Evolutionary conservation across 2,329 filamentous ascomycete species (phyloP).

Genomic region (Thelonectria blattea): DNA sequence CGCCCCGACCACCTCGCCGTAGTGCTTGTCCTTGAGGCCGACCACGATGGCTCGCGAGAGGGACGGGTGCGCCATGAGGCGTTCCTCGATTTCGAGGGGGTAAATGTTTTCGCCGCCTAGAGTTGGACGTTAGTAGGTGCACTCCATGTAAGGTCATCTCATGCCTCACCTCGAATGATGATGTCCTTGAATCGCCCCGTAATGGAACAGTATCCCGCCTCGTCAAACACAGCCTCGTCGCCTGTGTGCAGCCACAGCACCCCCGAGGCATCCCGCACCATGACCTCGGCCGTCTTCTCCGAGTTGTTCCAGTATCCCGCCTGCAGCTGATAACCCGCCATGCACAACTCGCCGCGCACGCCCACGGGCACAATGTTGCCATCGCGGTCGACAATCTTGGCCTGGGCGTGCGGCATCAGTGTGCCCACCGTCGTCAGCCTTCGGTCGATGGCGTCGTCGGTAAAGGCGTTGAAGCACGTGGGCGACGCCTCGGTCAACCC

Average conservation of each 20-base stretch:
- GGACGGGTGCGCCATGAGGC: slow-evolving; percentile 67
- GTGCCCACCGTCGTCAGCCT: slow-evolving; percentile 76
- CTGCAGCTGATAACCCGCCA: slow-evolving; percentile 78
- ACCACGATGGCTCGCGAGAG: slow-evolving; percentile 72
- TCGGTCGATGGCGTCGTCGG: slow-evolving; percentile 70
- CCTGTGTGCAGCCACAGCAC: slow-evolving; percentile 70
- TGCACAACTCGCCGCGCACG: slow-evolving; percentile 74
- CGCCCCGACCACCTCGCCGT: slow-evolving; percentile 74
- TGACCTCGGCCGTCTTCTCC: slow-evolving; percentile 71
- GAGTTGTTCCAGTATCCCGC: slow-evolving; percentile 72
- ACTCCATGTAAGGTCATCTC: slow-evolving; percentile 3
- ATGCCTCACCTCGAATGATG: slow-evolving; percentile 68
- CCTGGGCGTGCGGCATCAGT: slow-evolving; percentile 75
- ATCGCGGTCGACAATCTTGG: slow-evolving; percentile 76
- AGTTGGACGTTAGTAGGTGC: slow-evolving; percentile 28
- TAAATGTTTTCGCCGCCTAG: slow-evolving; percentile 76
- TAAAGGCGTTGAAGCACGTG: slow-evolving; percentile 82
- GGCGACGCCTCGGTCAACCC: slow-evolving; percentile 80
- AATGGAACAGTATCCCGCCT: slow-evolving; percentile 72
- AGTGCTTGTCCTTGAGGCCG: slow-evolving; percentile 71
- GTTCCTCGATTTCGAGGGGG: slow-evolving; percentile 77
- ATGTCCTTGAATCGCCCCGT: slow-evolving; percentile 82
- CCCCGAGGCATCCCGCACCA: slow-evolving; percentile 59
- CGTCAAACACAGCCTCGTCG: slow-evolving; percentile 72
- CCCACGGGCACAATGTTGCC: slow-evolving; percentile 72